Evolutionary conservation across 768 basidiomycete genomes (phyloP).

Genomic region (Mycena sanguinolenta): DNA sequence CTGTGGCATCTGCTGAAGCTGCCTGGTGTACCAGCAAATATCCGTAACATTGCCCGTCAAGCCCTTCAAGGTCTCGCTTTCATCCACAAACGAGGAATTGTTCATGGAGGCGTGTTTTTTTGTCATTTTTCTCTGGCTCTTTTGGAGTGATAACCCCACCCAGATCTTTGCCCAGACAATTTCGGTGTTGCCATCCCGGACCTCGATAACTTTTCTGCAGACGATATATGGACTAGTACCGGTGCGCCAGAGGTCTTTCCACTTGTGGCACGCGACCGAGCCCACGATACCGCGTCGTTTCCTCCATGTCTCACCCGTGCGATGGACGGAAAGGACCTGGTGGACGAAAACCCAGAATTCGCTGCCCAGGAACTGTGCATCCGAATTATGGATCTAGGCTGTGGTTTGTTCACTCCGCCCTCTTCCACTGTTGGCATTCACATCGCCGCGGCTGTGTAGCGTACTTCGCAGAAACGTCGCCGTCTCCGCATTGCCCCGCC

Average conservation of each 20-base stretch:
- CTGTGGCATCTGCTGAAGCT: no score
- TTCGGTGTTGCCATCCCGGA: slow-evolving; percentile 10
- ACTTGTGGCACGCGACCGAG: not conserved
- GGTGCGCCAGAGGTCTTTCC: not conserved
- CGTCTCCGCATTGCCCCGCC: not conserved
- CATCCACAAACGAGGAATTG: slow-evolving; percentile 5
- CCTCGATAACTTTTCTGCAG: not conserved
- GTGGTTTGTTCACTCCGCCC: not conserved
- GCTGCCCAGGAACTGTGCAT: not conserved
- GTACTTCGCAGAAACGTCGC: no score
- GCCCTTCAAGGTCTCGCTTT: slow-evolving; percentile 4
- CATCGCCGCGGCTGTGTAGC: no score
- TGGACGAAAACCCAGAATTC: not conserved
- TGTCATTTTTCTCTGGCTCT: not conserved
- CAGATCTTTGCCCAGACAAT: slow-evolving; percentile 5
- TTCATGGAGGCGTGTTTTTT: slow-evolving; percentile 8
- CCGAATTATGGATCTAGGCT: slow-evolving; percentile 7
- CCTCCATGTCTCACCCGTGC: not conserved
- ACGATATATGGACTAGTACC: not conserved
- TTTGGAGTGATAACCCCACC: not conserved
- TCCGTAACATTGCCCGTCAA: not conserved
- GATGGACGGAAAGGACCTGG: not conserved
- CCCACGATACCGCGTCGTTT: slow-evolving; percentile 9
- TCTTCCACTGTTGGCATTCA: no score
- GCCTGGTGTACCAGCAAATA: not conserved